Percentiles rank a stretch among this genome's conserved stretches.
These are phyloP conservation scores for Irpex lacteus DNA, from an alignment of 1,284 basidiomycete species.

Conservation along the genomic window DNA sequence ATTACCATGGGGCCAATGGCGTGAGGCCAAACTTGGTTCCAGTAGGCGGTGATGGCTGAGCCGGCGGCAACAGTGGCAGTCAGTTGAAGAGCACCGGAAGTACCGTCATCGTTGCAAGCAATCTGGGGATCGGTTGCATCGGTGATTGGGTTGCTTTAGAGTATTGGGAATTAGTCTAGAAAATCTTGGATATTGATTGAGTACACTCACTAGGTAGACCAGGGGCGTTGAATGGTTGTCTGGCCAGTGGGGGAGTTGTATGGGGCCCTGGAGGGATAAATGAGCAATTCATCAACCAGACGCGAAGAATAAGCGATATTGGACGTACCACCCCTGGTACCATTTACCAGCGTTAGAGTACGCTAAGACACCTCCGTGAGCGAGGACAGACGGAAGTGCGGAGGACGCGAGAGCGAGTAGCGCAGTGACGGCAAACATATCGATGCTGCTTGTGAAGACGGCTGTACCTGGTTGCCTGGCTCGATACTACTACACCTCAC, in stretches of 20 bases:
- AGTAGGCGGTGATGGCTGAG: slow-evolving; percentile 53
- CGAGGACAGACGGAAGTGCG: slow-evolving; percentile 14
- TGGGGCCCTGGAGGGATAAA: slow-evolving; percentile 18
- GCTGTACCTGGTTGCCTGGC: not conserved
- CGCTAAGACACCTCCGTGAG: slow-evolving; percentile 37
- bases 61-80: slow-evolving; percentile 50
- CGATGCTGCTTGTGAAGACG: slow-evolving; percentile 1
- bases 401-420: slow-evolving; percentile 8
- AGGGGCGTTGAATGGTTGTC: slow-evolving; percentile 35
- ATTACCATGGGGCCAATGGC: slow-evolving; percentile 48
- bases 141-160: slow-evolving; percentile 49
- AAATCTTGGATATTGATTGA: too few species aligned
- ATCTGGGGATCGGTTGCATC: slow-evolving; percentile 43
- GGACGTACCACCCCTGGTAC: slow-evolving; percentile 29
- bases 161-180: not conserved
- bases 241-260: slow-evolving; percentile 40
- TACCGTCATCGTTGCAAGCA: slow-evolving; percentile 57
- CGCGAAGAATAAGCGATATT: not conserved
- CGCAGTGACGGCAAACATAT: slow-evolving; percentile 10
- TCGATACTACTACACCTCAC: not conserved
- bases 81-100: slow-evolving; percentile 45
- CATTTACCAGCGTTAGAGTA: slow-evolving; percentile 33
- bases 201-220: slow-evolving; percentile 22
- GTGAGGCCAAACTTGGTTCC: slow-evolving; percentile 60
- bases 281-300: not conserved